A percentile compares a stretch with the other conserved stretches of the same genome.
Conservation (phyloP, 768 basidiomycete species). For the Gelatoporia subvermispora region DNA sequence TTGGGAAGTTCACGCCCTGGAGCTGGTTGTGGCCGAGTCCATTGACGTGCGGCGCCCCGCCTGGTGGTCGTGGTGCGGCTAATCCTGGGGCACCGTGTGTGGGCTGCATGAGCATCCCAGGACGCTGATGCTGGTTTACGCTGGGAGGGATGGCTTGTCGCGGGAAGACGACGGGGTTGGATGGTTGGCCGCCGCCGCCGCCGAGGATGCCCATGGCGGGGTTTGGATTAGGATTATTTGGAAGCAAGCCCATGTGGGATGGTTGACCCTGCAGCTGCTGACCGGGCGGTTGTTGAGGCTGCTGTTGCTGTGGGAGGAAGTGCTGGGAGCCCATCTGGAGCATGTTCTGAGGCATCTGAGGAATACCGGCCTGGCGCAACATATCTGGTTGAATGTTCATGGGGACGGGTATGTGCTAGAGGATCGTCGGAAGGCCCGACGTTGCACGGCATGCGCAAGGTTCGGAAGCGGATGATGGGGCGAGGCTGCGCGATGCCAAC, state of each 20-base stretch:
- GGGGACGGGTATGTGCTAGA: constrained; percentile 1
- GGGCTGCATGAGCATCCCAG: constrained; percentile 30
- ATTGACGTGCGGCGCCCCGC: constrained; percentile 32
- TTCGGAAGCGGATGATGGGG: too few relatives aligned
- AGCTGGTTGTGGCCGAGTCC: constrained; percentile 32
- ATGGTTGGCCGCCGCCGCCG: constrained; percentile 19
- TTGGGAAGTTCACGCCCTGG: constrained; percentile 38
- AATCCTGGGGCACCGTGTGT: constrained; percentile 26
- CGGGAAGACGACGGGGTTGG: constrained; percentile 4
- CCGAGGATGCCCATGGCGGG: constrained; percentile 26
- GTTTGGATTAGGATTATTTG: constrained; percentile 21
- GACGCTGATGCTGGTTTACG: constrained; percentile 26
- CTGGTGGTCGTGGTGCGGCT: constrained; percentile 22
- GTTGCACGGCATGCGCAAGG: neutral
- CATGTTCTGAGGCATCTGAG: constrained; percentile 37
- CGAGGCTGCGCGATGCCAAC: too few relatives aligned
- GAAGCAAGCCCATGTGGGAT: constrained; percentile 35
- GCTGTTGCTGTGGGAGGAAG: constrained; percentile 35
- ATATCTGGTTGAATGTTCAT: constrained; percentile 55
- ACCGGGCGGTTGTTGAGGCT: constrained; percentile 28
- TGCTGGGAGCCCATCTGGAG: constrained; percentile 23
- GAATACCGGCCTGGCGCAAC: constrained; percentile 40
- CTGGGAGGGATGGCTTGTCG: constrained; percentile 11
- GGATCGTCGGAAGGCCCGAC: neutral
- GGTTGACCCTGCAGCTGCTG: constrained; percentile 33